phyloP scores from a whole-genome alignment of 208 protist genomes.

The Crithidia sp. region DNA sequence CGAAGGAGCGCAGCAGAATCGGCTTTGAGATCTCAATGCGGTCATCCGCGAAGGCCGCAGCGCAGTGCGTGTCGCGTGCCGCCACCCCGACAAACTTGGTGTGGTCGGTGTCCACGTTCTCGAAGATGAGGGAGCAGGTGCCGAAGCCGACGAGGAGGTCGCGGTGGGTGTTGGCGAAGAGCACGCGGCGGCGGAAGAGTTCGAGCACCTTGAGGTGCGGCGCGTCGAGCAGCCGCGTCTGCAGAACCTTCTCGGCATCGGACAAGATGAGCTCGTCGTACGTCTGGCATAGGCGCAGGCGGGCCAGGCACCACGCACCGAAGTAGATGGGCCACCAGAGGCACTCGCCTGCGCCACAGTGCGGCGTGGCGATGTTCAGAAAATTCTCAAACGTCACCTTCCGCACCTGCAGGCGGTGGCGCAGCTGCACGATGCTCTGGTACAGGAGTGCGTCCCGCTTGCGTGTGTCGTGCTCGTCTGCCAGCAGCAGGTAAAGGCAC shows the following conservation, averaged over 20 bases:
- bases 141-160: slow-evolving; percentile 76
- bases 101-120: slow-evolving; percentile 42
- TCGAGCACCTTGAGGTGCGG: slow-evolving; percentile 50
- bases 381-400: slow-evolving; percentile 62
- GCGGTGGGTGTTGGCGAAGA: slow-evolving; percentile 77
- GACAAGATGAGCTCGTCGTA: slow-evolving; percentile 59
- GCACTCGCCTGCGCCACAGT: slow-evolving; percentile 65
- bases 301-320: slow-evolving; percentile 49
- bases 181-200: slow-evolving; percentile 58
- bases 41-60: slow-evolving; percentile 51
- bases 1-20: slow-evolving; percentile 42
- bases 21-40: slow-evolving; percentile 41
- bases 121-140: slow-evolving; percentile 65
- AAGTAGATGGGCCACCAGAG: slow-evolving; percentile 54
- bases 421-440: slow-evolving; percentile 29
- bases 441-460: slow-evolving; percentile 25
- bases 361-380: slow-evolving; percentile 67
- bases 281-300: slow-evolving; percentile 43
- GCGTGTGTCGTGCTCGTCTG: slow-evolving; percentile 28
- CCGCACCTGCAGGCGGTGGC: slow-evolving; percentile 28
- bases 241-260: slow-evolving; percentile 43
- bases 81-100: slow-evolving; percentile 38
- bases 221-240: slow-evolving; percentile 47
- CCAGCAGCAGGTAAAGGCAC: slow-evolving; percentile 60
- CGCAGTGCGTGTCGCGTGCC: slow-evolving; percentile 33